Evolutionary conservation across 2,329 filamentous ascomycete species (phyloP), one percentile per base, ranked within the genome.

Genomic region (Xylaria sp.): DNA sequence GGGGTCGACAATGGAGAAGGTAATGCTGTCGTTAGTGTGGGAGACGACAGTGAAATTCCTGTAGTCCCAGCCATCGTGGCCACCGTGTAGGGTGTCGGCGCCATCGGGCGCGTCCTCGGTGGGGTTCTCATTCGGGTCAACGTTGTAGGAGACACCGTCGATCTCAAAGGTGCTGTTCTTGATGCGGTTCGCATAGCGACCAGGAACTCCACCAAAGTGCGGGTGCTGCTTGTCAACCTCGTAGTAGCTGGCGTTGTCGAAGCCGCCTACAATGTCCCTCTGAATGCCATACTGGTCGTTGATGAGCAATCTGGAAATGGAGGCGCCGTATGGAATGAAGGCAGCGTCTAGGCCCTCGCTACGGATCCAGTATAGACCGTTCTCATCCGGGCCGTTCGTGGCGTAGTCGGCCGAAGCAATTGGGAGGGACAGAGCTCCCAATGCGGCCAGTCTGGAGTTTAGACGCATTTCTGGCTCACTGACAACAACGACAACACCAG

Each of bases 131-230:
- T 92, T 92, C 51, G 88, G 79, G 38, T 78, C 70, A 58, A 90
- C 78, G 63, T 88, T 76, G 75, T 86, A 91, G 3, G 75, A 78
- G 57, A 78, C 76, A 55, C 87, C 89, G 68, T 91, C 89, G 60
- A 92, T 86, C 62, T 79, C 82, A 71, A 92, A 92, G 5, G 84
- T 89, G 75, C 86, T 88, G 80, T 93, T 92, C 81, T 87, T 87
- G 80, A 93, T 93, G 67, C 91, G 88, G 76, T 94, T 94, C 61
- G 91, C 91, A 74, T 94, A 94, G 58, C 91, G 87, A 49, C 90
- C 90, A 0, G 89, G 89, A 0, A 94, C 87, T 70, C 87, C 81
- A 61, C 89, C 91, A 67, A 90, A 88, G 80, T 92, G 89, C 53
- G 85, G 87, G 75, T 93, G 90, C 64, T 84, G 79, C 62, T 77